Evolutionary conservation across 2,329 filamentous ascomycete species (phyloP).

Genomic region (Lojkania enalia): DNA sequence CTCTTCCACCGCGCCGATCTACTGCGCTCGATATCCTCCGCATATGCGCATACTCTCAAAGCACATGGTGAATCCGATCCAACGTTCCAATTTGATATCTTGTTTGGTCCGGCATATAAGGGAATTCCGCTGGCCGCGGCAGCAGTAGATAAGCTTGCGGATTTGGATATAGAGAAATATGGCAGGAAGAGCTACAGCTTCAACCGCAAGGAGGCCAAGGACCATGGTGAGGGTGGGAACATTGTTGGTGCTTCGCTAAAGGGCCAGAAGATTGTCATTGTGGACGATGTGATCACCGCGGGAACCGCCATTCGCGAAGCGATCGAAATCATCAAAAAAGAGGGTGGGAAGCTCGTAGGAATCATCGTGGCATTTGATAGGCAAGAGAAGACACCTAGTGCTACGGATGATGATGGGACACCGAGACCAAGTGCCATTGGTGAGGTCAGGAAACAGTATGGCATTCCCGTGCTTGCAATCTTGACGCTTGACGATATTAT

Average conservation of each 20-base stretch:
- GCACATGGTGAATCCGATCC: constrained; percentile 47
- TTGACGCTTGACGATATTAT: constrained; percentile 80
- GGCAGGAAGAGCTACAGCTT: constrained; percentile 79
- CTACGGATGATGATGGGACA: constrained; percentile 64
- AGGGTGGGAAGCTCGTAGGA: constrained; percentile 82
- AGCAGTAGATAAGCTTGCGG: constrained; percentile 73
- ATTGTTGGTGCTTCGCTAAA: constrained; percentile 87
- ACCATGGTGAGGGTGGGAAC: constrained; percentile 90
- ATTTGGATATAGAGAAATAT: constrained; percentile 68
- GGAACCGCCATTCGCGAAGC: constrained; percentile 93
- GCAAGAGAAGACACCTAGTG: constrained; percentile 74
- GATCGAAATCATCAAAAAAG: constrained; percentile 81
- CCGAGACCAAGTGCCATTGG: constrained; percentile 80
- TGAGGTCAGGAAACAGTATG: constrained; percentile 79
- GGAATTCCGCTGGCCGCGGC: constrained; percentile 88
- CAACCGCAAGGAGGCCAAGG: constrained; percentile 95
- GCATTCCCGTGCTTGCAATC: constrained; percentile 81
- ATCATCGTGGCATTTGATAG: constrained; percentile 89
- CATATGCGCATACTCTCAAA: constrained; percentile 70
- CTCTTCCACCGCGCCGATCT: constrained; percentile 83
- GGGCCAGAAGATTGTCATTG: constrained; percentile 83
- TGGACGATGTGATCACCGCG: constrained; percentile 96
- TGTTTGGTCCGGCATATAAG: constrained; percentile 96
- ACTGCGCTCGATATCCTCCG: constrained; percentile 74
- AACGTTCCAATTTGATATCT: constrained; percentile 71